Base-by-base conservation (phyloP, 225 moss, liverwort and hornwort genomes). In the Ulota crispa region DNA sequence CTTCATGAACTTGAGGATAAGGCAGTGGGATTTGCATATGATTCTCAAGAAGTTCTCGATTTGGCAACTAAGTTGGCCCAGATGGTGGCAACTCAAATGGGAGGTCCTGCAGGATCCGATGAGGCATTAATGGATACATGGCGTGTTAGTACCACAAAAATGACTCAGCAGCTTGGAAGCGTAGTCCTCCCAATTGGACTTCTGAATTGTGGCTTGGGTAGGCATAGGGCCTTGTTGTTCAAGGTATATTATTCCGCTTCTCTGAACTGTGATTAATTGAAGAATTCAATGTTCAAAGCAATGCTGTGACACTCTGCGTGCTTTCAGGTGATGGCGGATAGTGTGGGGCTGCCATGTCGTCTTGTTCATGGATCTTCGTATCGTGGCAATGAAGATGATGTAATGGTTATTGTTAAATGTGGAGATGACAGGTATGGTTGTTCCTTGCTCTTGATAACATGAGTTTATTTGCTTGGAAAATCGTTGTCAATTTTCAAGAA, bases 141-240 rank as follows among this genome's bases (percentile, higher is more conserved):
- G 95, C 88, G 88, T 65, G 73, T 53, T 23, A 76, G 68, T 61
- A 87, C 79, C 39, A 72, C 54, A 2, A 91, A 88, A 50, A 62
- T 94, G 81, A 95, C 86, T 83, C 91, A 92, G 81, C 32, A 56
- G 45, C 76, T 93, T 76, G 81, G 85, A 79, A 89, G 89, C 76
- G 83, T 99, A 81, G 95, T 99, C n/a, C 92, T 99, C 34, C 94
- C 94, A 13, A 94, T 99, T 84, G 98, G 98, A 57, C 70, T 82
- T 39, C 83, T 99, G 23, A 86, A 83, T 78, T 80, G 76, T 82
- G 98, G 98, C 68, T 80, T 94, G 78, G 88, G 93, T 24, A 91
- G 98, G 72, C 95, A 99, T 55, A 89, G 98, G 75, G 95, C 98
- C 15, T 87, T 99, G 18, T 80, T 99, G 52, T 99, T 99, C 80